A percentile compares a stretch with the other conserved stretches of the same genome.
Conservation (phyloP, 257 asterid species). For the Nicotiana noctiflora region DNA sequence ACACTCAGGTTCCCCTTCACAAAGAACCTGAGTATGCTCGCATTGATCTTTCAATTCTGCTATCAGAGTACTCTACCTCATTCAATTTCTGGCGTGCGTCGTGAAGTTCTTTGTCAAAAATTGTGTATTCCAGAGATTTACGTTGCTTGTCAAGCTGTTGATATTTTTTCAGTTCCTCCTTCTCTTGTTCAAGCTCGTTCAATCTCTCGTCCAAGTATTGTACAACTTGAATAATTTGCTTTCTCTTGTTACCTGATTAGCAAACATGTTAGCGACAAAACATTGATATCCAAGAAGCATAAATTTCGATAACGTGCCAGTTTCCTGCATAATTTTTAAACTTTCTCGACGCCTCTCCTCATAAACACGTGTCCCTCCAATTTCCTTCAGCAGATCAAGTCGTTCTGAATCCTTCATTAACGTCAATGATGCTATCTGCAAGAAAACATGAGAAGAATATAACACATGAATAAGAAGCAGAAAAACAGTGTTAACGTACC, state of each 20-base stretch:
- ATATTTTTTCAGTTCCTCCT: conserved; percentile 85
- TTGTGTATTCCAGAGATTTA: conserved; percentile 85
- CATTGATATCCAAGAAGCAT: conserved; percentile 15
- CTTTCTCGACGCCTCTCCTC: conserved; percentile 99
- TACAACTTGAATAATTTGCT: conserved; percentile 95
- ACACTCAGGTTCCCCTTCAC: conserved; percentile 1
- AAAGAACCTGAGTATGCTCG: background rate
- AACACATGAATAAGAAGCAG: background rate
- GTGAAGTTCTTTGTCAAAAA: conserved; percentile 90
- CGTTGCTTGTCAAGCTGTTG: conserved; percentile 93
- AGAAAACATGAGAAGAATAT: conserved; percentile 21
- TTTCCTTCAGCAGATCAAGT: conserved; percentile 95
- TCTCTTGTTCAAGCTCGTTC: conserved; percentile 96
- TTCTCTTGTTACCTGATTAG: conserved; percentile 77
- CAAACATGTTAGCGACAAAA: conserved; percentile 22
- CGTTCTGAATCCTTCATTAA: conserved; percentile 96
- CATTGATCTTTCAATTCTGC: background rate
- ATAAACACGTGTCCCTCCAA: conserved; percentile 98
- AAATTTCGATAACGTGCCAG: conserved; percentile 44
- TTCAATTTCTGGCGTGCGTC: conserved; percentile 80
- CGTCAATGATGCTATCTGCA: conserved; percentile 82
- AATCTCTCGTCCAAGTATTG: conserved; percentile 95
- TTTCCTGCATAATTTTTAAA: conserved; percentile 95
- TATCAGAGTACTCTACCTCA: conserved; percentile 35
- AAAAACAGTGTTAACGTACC: conserved; percentile 27